Evolutionary conservation across 371 early-diverging fungal species (phyloP), one percentile per base, ranked within the genome.

Genomic region (Aphelidium insulamus): DNA sequence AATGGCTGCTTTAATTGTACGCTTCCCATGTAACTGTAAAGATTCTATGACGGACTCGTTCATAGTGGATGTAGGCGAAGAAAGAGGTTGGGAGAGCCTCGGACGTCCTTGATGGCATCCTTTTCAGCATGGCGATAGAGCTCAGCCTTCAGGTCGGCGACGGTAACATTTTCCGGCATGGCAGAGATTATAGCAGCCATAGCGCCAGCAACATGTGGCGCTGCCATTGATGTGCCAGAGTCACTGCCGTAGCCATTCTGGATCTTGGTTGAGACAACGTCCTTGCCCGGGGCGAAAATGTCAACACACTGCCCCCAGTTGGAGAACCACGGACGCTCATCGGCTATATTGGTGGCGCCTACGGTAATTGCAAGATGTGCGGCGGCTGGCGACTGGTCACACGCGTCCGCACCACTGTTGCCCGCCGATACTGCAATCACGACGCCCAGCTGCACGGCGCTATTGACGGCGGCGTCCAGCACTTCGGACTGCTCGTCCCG

Each of bases 401-500:
- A 62, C 8, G 58, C 60, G 41, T 58, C 44, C 23, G 43, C 28
- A 28, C 46, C 28, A 21, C 50, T 44, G 42, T 62, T 62, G 5
- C 62, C 62, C 8, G 60, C 62, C 29, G 63, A 58, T 11, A 44
- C 50, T 2, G 45, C 40, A 39, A 72, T 38, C 28, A 52, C 34
- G 19, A 51, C 40, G 43, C 51, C 46, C 28, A 28, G 31, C 9
- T 36, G 28, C 24, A 38, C 49, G 26, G 50, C 42, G 3, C 32
- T 29, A 39, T 34, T 32, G 26, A 1, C 48, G 34, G 17, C 40
- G 42, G 24, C 28, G 23, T 12, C 25, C 21, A 2, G 40, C 38
- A 16, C 49, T 38, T 63, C 64, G 31, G 80, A 80, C 39, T 64
- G 66, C 37, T 81, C 83, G 43, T 90, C 91, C 38, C 90, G 91